Percentiles rank a stretch among this genome's conserved stretches.
These are phyloP conservation scores for Mortierella claussenii DNA, from an alignment of 192 early-diverging fungal species.

Conservation along the genomic window DNA sequence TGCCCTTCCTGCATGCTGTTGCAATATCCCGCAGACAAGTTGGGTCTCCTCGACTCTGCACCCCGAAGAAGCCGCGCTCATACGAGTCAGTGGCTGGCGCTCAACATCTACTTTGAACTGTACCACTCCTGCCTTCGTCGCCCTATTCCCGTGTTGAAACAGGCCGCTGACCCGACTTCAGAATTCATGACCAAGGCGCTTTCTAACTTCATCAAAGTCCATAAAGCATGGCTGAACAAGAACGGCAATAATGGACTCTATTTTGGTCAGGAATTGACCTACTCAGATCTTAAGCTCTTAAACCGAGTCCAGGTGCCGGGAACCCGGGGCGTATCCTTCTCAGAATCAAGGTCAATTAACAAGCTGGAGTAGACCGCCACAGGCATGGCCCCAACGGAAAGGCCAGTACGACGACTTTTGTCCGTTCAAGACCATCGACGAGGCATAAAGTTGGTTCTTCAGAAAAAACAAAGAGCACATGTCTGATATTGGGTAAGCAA, in stretches of 20 bases:
- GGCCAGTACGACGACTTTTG: slow-evolving; percentile 23
- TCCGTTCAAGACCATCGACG: slow-evolving; percentile 14
- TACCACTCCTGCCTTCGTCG: slow-evolving; percentile 10
- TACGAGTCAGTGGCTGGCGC: slow-evolving; percentile 31
- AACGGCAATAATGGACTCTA: slow-evolving; percentile 38
- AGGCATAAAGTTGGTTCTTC: neutral
- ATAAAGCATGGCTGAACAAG: slow-evolving; percentile 35
- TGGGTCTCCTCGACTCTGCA: slow-evolving; percentile 26
- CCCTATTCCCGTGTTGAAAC: slow-evolving; percentile 6
- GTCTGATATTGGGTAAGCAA: neutral
- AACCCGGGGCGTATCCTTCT: slow-evolving; percentile 1
- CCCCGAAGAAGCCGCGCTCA: slow-evolving; percentile 20
- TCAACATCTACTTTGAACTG: slow-evolving; percentile 38
- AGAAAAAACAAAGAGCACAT: neutral
- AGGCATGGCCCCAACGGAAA: slow-evolving; percentile 15
- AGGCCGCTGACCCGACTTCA: slow-evolving; percentile 3
- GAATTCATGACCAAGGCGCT: slow-evolving; percentile 25
- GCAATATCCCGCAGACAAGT: slow-evolving; percentile 49
- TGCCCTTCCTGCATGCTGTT: no score
- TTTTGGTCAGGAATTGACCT: slow-evolving; percentile 11
- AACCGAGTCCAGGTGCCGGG: slow-evolving; percentile 11
- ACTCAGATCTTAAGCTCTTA: slow-evolving; percentile 14
- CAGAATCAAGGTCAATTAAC: slow-evolving; percentile 11
- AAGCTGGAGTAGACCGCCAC: slow-evolving; percentile 11
- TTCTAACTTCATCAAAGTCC: slow-evolving; percentile 19